Percentiles rank a stretch among this genome's conserved stretches.
Evolutionary conservation across 169 alveolate species (phyloP).

Genomic region (Eimeria sp.): DNA sequence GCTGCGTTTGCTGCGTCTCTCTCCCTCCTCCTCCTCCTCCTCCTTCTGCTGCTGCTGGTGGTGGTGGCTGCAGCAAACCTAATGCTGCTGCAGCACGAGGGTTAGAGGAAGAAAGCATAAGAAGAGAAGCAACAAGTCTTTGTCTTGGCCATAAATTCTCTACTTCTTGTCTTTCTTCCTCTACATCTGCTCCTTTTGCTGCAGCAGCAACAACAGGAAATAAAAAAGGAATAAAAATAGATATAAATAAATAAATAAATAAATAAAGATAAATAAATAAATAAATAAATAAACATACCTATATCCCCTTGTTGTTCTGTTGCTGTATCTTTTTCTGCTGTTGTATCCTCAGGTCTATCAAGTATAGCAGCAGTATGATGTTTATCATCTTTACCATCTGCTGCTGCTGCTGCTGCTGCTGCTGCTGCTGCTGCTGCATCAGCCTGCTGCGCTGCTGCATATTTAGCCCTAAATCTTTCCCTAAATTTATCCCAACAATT

Average conservation of each 20-base stretch:
- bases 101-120: background rate
- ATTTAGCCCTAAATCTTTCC: conserved; percentile 60
- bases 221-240: background rate
- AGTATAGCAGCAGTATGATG: background rate
- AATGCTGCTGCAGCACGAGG: conserved; percentile 28
- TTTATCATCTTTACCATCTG: background rate
- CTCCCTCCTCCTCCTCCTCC: too few species aligned
- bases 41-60: conserved; percentile 2
- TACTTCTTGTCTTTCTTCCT: background rate
- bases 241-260: too few species aligned
- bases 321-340: background rate
- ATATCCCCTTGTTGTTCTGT: background rate
- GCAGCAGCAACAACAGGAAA: background rate
- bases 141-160: background rate
- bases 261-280: too few species aligned
- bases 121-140: background rate
- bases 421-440: conserved; percentile 74
- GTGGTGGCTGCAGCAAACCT: conserved; percentile 13
- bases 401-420: conserved; percentile 60
- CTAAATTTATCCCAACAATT: conserved; percentile 64
- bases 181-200: background rate
- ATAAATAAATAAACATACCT: background rate
- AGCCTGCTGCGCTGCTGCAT: conserved; percentile 43
- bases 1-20: too few species aligned
- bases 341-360: background rate